Evolutionary conservation across 305 asterid genomes (phyloP), one percentile per base, ranked within the genome.

Genomic region (Fraxinus xanthoxyloides): DNA sequence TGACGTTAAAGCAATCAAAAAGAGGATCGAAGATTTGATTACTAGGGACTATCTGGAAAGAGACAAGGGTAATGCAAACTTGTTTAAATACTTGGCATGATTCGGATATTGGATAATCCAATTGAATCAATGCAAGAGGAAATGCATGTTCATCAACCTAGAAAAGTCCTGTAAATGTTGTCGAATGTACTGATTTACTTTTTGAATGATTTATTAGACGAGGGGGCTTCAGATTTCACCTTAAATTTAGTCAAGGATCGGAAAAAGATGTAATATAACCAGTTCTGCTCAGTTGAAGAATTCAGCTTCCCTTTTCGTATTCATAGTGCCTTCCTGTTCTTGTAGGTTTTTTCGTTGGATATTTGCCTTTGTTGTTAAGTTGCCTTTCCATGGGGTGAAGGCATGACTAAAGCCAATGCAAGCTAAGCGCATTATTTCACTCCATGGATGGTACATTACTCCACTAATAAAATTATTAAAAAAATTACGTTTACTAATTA

Each of bases 1-100:
- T n/a, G 98, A 94, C 59, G 97, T 94, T 30, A 96, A 96, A 90
- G 96, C 98, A 40, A 96, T 96, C 87, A 96, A 94, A 89, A 96
- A 96, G 91, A 92, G 99, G 86, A 93, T 94, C 7, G 99, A 96
- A 90, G 99, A 96, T 82, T 80, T 96, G 91, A 96, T 96, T 79
- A 94, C 96, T 74, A 89, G 99, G 69, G 99, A 94, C 70, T 96
- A 94, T 87, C 88, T 96, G 43, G 97, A 94, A 79, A 89, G 99
- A 75, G 99, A 96, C 93, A 93, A 92, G 84, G 97, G 93, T 3
- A 92, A 96, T 85, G 95, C 97, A 28, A 96, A 94, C 88, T 35
- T 88, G 88, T 96, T 94, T 91, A 94, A 91, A 80, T 96, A 94
- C 91, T 90, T 96, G 96, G 98, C 97, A 3, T 96, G 88, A 95